Evolutionary conservation across 2,329 filamentous ascomycete genomes (phyloP).

Genomic region (Neocatenulostroma microsporum): DNA sequence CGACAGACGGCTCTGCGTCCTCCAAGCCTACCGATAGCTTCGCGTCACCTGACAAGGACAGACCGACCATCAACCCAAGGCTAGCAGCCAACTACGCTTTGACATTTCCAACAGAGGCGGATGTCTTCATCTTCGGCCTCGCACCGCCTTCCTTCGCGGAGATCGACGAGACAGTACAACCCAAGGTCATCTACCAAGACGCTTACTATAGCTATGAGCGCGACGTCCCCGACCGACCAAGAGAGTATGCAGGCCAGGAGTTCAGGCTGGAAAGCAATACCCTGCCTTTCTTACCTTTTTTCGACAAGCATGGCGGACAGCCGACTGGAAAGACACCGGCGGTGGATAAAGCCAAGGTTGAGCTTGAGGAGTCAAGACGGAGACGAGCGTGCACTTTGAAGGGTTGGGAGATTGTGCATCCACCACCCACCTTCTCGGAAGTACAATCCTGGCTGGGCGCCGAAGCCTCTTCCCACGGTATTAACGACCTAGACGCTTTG

Average conservation of each 20-base stretch:
- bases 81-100: conserved; percentile 20
- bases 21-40: conserved; percentile 1
- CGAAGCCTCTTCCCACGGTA: conserved; percentile 10
- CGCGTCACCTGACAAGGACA: neutral
- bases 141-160: conserved; percentile 37
- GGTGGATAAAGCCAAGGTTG: conserved; percentile 46
- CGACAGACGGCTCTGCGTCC: neutral
- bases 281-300: conserved; percentile 70
- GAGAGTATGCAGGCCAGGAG: conserved; percentile 82
- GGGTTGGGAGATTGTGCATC: conserved; percentile 67
- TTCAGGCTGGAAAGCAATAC: conserved; percentile 70
- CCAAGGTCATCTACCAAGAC: conserved; percentile 71
- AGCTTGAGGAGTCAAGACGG: conserved; percentile 45
- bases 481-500: conserved; percentile 11
- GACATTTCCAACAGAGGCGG: conserved; percentile 7
- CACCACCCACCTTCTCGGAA: conserved; percentile 62
- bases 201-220: conserved; percentile 76
- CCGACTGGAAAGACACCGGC: conserved; percentile 50
- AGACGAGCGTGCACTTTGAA: conserved; percentile 54
- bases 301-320: conserved; percentile 45
- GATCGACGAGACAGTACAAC: conserved; percentile 53
- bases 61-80: neutral
- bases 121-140: conserved; percentile 29
- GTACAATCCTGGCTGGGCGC: conserved; percentile 61
- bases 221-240: conserved; percentile 67